Evolutionary conservation across 495 filamentous ascomycete genomes (phyloP), one percentile per base, ranked within the genome.

Genomic region (Talaromyces thailandensis): DNA sequence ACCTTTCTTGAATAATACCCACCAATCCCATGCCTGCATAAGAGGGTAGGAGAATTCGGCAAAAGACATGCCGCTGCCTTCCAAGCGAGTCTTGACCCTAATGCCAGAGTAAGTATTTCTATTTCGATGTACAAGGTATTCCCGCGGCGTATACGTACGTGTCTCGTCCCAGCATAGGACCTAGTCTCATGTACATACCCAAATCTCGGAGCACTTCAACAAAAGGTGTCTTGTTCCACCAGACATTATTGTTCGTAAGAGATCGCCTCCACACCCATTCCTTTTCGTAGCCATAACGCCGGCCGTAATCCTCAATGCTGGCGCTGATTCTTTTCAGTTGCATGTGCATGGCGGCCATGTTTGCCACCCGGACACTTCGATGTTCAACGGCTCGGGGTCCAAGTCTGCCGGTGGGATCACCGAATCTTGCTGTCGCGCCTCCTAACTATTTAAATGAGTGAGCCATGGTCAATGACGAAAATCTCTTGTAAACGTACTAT

Each of bases 21-120:
- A 97, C 87, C 92, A 99, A 72, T 99, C 94, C 86, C 92, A 98
- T n/a, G 86, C 89, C 71, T 99, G 94, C 65, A 99, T 81, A 24
- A 98, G 71, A 14, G 96, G 94, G 66, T 99, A 99, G 2, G 84
- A 79, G 70, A 99, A 96, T 73, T 99, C 94, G 21, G 90, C 86
- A 66, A 93, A 90, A 8, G 93, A 94, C 85, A 99, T 91, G 59
- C 94, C 94, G 58, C 93, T 88, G 0, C 90, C 90, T 25, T 78
- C 77, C 82, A 98, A 82, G 62, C 88, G 89, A 12, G 80, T 87
- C 72, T 90, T 94, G 59, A 97, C 94, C 24, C 91, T 93, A 50
- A 6, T 28, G 7, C 0, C 5, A n/a, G 26, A 6, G 56, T 77
- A 53, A 75, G 69, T 43, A 65, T 64, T 31, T 18, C 25, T 18